phyloP scores from a whole-genome alignment of 495 filamentous ascomycete species.

The Parachaetomium inaequale region DNA sequence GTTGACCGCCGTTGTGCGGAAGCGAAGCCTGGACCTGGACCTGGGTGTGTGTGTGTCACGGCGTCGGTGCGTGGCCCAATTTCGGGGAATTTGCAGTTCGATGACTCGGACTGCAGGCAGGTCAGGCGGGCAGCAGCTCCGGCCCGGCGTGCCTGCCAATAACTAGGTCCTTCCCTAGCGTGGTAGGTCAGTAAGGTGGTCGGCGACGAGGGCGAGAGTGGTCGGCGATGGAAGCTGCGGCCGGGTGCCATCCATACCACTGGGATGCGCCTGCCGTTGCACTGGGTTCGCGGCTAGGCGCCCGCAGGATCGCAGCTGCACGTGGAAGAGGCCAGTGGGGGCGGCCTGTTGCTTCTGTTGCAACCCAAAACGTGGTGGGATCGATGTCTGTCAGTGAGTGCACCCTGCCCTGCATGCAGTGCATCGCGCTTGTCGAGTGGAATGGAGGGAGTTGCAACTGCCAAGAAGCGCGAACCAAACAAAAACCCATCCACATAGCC shows the following conservation, averaged over 20 bases:
- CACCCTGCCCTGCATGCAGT: background rate
- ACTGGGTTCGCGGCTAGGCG: background rate
- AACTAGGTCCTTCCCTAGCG: too few relatives aligned
- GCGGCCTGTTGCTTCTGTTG: background rate
- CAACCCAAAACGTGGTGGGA: background rate
- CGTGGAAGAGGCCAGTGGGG: conserved; percentile 14
- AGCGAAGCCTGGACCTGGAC: background rate
- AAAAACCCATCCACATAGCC: conserved; percentile 10
- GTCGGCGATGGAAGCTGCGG: conserved; percentile 5
- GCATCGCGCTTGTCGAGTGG: conserved; percentile 4
- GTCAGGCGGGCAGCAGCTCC: too few relatives aligned
- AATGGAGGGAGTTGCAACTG: background rate
- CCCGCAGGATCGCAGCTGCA: conserved; percentile 10
- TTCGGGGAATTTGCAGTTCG: background rate
- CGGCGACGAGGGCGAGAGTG: background rate
- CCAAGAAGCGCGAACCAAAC: background rate
- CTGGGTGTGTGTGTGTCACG: background rate
- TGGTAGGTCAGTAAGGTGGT: too few relatives aligned
- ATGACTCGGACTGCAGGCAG: too few relatives aligned
- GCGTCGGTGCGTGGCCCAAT: too few relatives aligned
- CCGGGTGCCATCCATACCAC: background rate
- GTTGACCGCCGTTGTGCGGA: background rate
- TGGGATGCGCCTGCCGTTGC: conserved; percentile 1
- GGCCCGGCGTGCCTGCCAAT: background rate
- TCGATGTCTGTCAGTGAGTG: background rate